These are phyloP conservation scores for Hura crepitans DNA, from an alignment of 441 rosid species.

Conservation along the genomic window DNA sequence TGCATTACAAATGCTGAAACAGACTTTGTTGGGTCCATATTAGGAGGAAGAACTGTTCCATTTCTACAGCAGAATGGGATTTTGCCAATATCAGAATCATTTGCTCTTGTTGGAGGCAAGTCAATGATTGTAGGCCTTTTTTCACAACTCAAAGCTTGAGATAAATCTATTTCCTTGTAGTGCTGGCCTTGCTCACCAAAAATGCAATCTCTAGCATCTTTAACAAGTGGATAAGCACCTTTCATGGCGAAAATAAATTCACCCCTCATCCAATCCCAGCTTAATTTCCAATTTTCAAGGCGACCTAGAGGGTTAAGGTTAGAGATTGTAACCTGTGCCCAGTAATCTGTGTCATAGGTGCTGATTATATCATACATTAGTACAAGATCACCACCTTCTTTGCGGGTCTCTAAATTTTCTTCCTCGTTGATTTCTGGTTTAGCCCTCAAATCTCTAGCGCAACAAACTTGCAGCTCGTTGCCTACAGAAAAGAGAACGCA, in stretches of 20 bases:
- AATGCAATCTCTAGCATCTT: constrained; percentile 64
- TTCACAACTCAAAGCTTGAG: constrained; percentile 61
- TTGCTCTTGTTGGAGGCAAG: constrained; percentile 67
- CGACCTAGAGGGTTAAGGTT: constrained; percentile 72
- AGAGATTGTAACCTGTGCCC: constrained; percentile 70
- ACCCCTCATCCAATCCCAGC: constrained; percentile 76
- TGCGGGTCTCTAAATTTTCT: constrained; percentile 48
- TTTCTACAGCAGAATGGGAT: constrained; percentile 81
- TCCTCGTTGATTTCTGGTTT: constrained; percentile 31
- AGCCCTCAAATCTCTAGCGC: constrained; percentile 36
- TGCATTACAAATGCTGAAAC: constrained; percentile 67
- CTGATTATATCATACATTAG: constrained; percentile 80
- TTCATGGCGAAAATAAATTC: constrained; percentile 68
- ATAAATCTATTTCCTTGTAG: constrained; percentile 52
- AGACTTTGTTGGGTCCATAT: constrained; percentile 65
- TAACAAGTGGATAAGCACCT: constrained; percentile 68
- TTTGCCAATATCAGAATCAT: constrained; percentile 57
- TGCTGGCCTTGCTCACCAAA: constrained; percentile 53
- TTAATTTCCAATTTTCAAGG: constrained; percentile 81
- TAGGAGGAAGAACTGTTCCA: constrained; percentile 65
- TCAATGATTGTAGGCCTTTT: constrained; percentile 68
- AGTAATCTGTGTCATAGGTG: constrained; percentile 47
- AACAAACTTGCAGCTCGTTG: constrained; percentile 57
- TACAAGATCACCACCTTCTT: constrained; percentile 78
- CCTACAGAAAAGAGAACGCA: constrained; percentile 32